Evolutionary conservation across 306 rosid species (phyloP).

Genomic region (Inga laurina): DNA sequence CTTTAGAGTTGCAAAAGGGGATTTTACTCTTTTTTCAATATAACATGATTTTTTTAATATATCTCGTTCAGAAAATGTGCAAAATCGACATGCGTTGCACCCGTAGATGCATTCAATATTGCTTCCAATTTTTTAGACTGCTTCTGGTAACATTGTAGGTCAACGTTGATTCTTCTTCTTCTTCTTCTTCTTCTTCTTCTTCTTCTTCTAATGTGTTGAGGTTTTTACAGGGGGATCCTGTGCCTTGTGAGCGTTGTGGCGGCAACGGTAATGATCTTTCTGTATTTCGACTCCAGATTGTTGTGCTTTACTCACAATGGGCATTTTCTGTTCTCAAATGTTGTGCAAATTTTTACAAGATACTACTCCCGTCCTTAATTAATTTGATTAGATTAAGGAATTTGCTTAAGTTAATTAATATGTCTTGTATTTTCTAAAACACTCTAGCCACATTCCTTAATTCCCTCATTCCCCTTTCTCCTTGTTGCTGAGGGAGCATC

Average conservation of each 20-base stretch:
- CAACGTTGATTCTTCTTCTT: background rate
- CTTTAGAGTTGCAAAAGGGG: background rate
- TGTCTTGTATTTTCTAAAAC: too few species aligned
- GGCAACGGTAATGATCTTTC: slow-evolving; percentile 54
- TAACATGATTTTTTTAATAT: background rate
- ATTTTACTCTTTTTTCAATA: background rate
- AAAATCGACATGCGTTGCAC: background rate
- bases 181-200: background rate
- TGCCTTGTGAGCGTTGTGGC: slow-evolving; percentile 70
- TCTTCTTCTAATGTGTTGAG: background rate
- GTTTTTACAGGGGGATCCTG: slow-evolving; percentile 65
- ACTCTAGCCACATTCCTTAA: too few species aligned
- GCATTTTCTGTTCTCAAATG: background rate
- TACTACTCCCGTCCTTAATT: too few species aligned
- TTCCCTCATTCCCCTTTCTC: too few species aligned
- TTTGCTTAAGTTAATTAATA: too few species aligned
- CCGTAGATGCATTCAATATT: background rate
- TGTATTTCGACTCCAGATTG: background rate
- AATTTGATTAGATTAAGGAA: too few species aligned
- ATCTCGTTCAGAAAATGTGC: background rate
- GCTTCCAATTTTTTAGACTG: background rate
- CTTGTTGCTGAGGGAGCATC: too few species aligned
- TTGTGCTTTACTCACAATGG: background rate
- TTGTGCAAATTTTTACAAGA: background rate
- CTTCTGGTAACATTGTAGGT: background rate